Conservation (phyloP, 1,139 yeast species). For the Suhomyces bolitotheri region DNA sequence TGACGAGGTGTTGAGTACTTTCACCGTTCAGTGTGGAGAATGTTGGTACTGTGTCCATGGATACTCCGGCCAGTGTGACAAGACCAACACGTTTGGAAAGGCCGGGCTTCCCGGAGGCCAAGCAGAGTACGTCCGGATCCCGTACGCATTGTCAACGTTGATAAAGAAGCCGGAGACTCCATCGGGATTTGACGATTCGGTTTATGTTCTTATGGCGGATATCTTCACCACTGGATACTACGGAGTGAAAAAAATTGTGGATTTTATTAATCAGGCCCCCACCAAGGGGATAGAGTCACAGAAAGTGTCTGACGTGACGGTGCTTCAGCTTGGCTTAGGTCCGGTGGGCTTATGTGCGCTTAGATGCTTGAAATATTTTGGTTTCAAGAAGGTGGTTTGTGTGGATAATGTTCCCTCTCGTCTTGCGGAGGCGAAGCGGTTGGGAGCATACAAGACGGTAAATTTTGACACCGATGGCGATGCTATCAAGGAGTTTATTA, state of each 20-base stretch:
- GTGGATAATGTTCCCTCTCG: slow-evolving; percentile 54
- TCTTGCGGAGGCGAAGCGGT: slow-evolving; percentile 42
- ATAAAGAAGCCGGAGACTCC: slow-evolving; percentile 38
- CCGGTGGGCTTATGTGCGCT: slow-evolving; percentile 66
- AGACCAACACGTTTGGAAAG: slow-evolving; percentile 57
- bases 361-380: slow-evolving; percentile 46
- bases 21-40: slow-evolving; percentile 56
- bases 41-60: slow-evolving; percentile 59
- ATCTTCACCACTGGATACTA: slow-evolving; percentile 67
- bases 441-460: slow-evolving; percentile 46
- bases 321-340: slow-evolving; percentile 62
- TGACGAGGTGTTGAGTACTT: slow-evolving; percentile 50
- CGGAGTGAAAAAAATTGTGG: slow-evolving; percentile 52
- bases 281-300: slow-evolving; percentile 17
- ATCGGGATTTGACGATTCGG: slow-evolving; percentile 39
- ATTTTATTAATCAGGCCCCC: slow-evolving; percentile 28
- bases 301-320: slow-evolving; percentile 33
- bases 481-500: slow-evolving; percentile 25
- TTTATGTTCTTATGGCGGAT: slow-evolving; percentile 63
- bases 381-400: slow-evolving; percentile 48
- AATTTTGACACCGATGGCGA: slow-evolving; percentile 42
- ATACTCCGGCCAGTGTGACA: slow-evolving; percentile 51
- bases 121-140: slow-evolving; percentile 60
- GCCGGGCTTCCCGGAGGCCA: slow-evolving; percentile 58
- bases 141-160: slow-evolving; percentile 55